phyloP scores from a whole-genome alignment of 2,329 filamentous ascomycete genomes.

The Ustilaginoidea virens region DNA sequence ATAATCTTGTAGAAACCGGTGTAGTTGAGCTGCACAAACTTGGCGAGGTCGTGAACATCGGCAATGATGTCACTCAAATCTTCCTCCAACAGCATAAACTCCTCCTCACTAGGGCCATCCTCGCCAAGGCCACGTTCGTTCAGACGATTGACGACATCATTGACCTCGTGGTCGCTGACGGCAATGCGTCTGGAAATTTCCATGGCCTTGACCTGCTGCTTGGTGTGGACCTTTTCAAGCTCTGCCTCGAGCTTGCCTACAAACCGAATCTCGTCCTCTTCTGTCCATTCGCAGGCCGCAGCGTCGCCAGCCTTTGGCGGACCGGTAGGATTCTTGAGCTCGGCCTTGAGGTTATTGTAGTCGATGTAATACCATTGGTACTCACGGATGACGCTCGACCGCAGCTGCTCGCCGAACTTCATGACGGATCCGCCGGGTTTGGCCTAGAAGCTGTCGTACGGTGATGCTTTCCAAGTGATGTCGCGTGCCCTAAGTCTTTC shows the following conservation, averaged over 20 bases:
- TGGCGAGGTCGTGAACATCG: slow-evolving; percentile 93
- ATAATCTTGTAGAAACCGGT: slow-evolving; percentile 99
- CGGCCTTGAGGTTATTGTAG: slow-evolving; percentile 83
- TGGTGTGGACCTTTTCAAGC: slow-evolving; percentile 93
- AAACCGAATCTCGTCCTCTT: slow-evolving; percentile 83
- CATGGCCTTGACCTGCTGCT: slow-evolving; percentile 92
- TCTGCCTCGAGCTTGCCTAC: slow-evolving; percentile 77
- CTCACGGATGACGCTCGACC: slow-evolving; percentile 88
- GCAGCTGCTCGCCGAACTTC: slow-evolving; percentile 93
- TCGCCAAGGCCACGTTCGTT: slow-evolving; percentile 43
- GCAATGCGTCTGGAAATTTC: slow-evolving; percentile 88
- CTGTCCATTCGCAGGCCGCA: slow-evolving; percentile 56
- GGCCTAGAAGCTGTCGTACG: slow-evolving; percentile 18
- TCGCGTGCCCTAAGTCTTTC: slow-evolving; percentile 28
- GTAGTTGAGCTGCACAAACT: slow-evolving; percentile 97
- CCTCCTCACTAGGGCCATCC: slow-evolving; percentile 63
- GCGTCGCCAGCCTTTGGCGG: slow-evolving; percentile 22
- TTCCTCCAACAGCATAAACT: slow-evolving; percentile 86
- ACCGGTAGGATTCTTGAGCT: slow-evolving; percentile 62
- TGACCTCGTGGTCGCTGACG: slow-evolving; percentile 77
- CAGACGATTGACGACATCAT: slow-evolving; percentile 65
- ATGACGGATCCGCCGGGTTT: slow-evolving; percentile 42
- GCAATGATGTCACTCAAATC: slow-evolving; percentile 96
- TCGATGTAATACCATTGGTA: slow-evolving; percentile 98
- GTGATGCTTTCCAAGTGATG: slow-evolving; percentile 24